Evolutionary conservation across 805 yeast species (phyloP).

Genomic region (Hagleromyces aurorensis): DNA sequence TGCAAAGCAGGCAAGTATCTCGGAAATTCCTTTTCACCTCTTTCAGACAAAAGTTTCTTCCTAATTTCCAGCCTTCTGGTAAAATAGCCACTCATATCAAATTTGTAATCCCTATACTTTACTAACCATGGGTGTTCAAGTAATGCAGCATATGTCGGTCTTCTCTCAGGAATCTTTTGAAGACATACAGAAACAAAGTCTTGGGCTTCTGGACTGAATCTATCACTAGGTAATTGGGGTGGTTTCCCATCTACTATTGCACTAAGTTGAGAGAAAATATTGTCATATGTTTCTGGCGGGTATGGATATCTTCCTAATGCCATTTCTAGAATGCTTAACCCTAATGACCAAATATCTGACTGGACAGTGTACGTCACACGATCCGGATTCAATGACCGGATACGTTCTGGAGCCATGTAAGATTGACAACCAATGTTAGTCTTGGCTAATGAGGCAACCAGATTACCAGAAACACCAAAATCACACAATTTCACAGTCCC

Average conservation of each 20-base stretch:
- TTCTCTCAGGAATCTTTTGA: conserved; percentile 66
- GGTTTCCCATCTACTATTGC: conserved; percentile 97
- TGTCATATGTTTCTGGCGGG: conserved; percentile 86
- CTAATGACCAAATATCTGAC: conserved; percentile 93
- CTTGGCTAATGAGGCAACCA: conserved; percentile 89
- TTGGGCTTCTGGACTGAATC: conserved; percentile 68
- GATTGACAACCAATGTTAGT: conserved; percentile 97
- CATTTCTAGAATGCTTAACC: conserved; percentile 76
- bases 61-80: conserved; percentile 29
- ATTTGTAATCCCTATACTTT: conserved; percentile 38
- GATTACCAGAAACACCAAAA: conserved; percentile 91
- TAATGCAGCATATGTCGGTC: conserved; percentile 75
- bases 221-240: conserved; percentile 59
- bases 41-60: conserved; percentile 20
- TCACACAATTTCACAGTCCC: conserved; percentile 94
- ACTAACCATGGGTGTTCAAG: conserved; percentile 79
- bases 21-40: conserved; percentile 22
- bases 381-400: conserved; percentile 64
- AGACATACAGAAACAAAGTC: conserved; percentile 72
- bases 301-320: conserved; percentile 94
- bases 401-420: conserved; percentile 98
- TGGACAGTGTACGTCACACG: conserved; percentile 83
- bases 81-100: conserved; percentile 33
- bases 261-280: conserved; percentile 84
- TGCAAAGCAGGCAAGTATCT: conserved; percentile 31